phyloP scores from a whole-genome alignment of 1,284 basidiomycete genomes.

The Irpex rosettiformis region DNA sequence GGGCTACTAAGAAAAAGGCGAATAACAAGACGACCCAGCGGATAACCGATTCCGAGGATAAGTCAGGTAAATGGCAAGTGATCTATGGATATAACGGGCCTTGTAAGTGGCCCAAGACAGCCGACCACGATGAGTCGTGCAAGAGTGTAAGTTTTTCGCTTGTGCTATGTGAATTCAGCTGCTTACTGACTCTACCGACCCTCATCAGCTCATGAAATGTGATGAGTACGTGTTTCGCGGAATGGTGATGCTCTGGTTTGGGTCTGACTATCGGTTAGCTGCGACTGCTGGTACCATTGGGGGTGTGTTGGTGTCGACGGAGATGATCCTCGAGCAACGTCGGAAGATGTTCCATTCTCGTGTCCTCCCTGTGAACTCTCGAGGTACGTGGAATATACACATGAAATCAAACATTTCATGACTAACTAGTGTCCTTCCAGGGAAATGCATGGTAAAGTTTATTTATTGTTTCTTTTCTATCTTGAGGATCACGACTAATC shows the following conservation, averaged over 20 bases:
- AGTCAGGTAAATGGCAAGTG: neutral
- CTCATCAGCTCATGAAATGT: neutral
- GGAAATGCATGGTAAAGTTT: neutral
- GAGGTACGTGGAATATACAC: neutral
- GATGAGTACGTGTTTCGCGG: neutral
- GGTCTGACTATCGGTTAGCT: neutral
- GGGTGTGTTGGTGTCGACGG: neutral
- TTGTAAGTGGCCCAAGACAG: neutral
- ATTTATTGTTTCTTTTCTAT: neutral
- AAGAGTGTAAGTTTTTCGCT: neutral
- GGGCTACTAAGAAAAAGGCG: neutral
- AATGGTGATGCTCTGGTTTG: neutral
- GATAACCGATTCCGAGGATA: neutral
- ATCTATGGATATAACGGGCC: neutral
- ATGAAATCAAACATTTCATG: no score
- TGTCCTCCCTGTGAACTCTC: neutral
- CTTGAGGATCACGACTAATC: neutral
- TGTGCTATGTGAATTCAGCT: neutral
- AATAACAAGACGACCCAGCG: neutral
- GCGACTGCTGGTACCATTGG: conserved; percentile 3
- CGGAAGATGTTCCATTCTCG: neutral
- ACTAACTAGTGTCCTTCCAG: neutral
- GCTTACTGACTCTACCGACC: neutral
- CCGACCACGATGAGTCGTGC: neutral
- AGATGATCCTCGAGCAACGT: neutral